phyloP scores from a whole-genome alignment of 352 stramenopile species.

The Globisporangium parvum region DNA sequence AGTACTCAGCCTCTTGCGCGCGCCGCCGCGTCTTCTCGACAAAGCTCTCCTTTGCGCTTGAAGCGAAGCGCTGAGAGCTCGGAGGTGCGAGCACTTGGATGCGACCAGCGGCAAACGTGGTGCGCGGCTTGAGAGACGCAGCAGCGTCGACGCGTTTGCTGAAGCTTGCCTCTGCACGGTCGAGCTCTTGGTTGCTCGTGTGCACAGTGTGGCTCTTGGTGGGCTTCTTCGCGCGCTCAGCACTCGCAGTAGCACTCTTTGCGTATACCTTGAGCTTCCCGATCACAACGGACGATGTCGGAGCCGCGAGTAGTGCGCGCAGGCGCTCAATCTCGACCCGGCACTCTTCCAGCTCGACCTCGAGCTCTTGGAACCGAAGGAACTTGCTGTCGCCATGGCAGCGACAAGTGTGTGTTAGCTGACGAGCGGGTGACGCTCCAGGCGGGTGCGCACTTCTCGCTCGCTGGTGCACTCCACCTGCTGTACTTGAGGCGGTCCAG shows the following conservation, averaged over 20 bases:
- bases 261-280: conserved; percentile 39
- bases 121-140: neutral
- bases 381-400: conserved; percentile 41
- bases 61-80: neutral
- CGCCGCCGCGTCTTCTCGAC: conserved; percentile 46
- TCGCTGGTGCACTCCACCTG: conserved; percentile 22
- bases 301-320: conserved; percentile 18
- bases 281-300: conserved; percentile 13
- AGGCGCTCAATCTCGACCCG: conserved; percentile 48
- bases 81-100: conserved; percentile 4
- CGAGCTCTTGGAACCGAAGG: conserved; percentile 57
- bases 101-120: conserved; percentile 1
- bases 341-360: conserved; percentile 57
- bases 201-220: neutral
- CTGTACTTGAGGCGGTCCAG: conserved; percentile 47
- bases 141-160: neutral
- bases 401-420: neutral
- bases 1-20: conserved; percentile 56
- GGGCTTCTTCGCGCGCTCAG: neutral
- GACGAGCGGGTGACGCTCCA: neutral
- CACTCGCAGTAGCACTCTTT: neutral
- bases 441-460: neutral
- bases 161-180: neutral
- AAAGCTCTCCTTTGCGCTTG: conserved; percentile 28
- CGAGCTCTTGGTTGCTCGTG: neutral